Base-by-base conservation (phyloP, 352 stramenopile species). In the Globisporangium splendens region DNA sequence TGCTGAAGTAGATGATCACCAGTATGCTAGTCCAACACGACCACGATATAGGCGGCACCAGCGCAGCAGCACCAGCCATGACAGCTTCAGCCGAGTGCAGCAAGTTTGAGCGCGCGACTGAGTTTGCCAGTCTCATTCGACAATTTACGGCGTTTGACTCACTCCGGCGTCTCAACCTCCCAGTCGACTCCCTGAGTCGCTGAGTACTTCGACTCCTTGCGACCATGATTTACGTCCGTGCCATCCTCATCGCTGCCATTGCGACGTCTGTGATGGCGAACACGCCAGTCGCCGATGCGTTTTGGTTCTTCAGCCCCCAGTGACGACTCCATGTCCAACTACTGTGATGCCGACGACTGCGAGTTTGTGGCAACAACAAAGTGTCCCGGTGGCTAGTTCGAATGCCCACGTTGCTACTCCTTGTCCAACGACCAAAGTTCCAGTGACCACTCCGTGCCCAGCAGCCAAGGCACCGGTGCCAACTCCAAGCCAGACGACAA, bases 151-250 rank as follows among this genome's bases (percentile, higher is more conserved):
- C 43, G 28, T 35, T 35, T 8, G 28, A 8, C 28, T 17, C 7
- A 52, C 47, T 39, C n/a, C 47, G 20, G 15, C 53, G 21, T 50
- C 43, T 48, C 20, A 35, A 11, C 28, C 10, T 35, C 10, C 24
- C 24, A 31, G 24, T 31, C 24, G 24, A 31, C 24, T 35, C 28
- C 28, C 10, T 35, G 17, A n/a, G n/a, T n/a, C n/a, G n/a, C n/a
- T n/a, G n/a, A n/a, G n/a, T n/a, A n/a, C n/a, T n/a, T n/a, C n/a
- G n/a, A n/a, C 24, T 35, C 28, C 28, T 35, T 35, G 17, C 21
- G 24, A 54, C 33, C 20, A 56, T 56, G 50, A 20, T 56, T 15
- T 46, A 33, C 21, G 50, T 56, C 17, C 50, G 50, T 20, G 33
- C 38, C 35, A 24, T 35, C 12, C 14, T 57, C 38, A 38, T 21